Evolutionary conservation across 768 basidiomycete genomes (phyloP), one percentile per base, ranked within the genome.

Genomic region (Hemileccinum rubropunctum): DNA sequence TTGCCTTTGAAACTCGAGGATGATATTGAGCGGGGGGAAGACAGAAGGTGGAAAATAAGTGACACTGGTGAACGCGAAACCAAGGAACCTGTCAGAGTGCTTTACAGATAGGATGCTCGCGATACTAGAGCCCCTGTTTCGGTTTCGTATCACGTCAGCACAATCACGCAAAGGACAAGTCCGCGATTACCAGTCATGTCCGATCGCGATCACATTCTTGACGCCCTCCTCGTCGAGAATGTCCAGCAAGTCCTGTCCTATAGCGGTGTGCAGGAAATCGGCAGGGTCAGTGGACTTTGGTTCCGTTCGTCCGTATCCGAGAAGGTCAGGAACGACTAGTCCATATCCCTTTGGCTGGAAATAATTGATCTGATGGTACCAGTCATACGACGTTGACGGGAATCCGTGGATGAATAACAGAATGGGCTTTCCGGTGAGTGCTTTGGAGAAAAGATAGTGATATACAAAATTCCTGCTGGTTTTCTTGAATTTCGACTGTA

Each of bases 381-480:
- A 79, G 49, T 72, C 73, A 41, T 68, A 57, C 9, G 73, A 69
- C 2, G 70, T 69, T 0, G 73, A 71, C 1, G 75, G 76, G 43
- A 74, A 78, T 11, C 76, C 76, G 47, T 78, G 76, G 18, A 76
- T 50, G 37, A 78, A 67, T 10, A 78, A 50, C 5, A 79, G 62
- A 20, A 73, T 76, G 1, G 67, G 71, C 38, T 69, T 70, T 43
- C 52, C 48, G 2, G 49, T 56, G 23, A 57, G 48, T 2, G 65
- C 59, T 18, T 51, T 47, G 2, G 66, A 58, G 37, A 62, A 61
- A 34, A 65, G 67, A 45, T 73, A 74, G 58, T 68, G 65, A 35
- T 76, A 75, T 18, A 47, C 63, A 35, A 74, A 48, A 3, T 65
- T 66, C 21, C 73, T 65, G 20, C 47, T 55, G 33, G 70, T 70